Evolutionary conservation across 352 stramenopile genomes (phyloP).

Genomic region (Phytopythium vexans): DNA sequence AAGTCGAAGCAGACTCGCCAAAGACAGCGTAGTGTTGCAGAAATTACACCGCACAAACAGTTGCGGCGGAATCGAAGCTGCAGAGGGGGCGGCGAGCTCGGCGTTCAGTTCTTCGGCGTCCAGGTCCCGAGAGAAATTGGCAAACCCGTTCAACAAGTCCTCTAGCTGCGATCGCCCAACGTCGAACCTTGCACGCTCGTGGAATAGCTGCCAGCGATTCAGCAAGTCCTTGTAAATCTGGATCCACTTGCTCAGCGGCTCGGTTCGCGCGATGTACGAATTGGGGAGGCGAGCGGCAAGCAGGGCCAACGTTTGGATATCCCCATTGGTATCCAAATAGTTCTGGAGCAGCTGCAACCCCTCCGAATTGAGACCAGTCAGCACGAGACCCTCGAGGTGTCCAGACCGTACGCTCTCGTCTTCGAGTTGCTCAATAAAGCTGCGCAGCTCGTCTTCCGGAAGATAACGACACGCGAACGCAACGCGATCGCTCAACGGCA

Average conservation of each 20-base stretch:
- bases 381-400: constrained; percentile 88
- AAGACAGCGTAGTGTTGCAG: constrained; percentile 88
- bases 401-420: constrained; percentile 79
- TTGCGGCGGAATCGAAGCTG: constrained; percentile 72
- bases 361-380: constrained; percentile 82
- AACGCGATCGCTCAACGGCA: constrained; percentile 88
- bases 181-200: constrained; percentile 91
- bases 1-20: constrained; percentile 84
- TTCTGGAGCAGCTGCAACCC: constrained; percentile 88
- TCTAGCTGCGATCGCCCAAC: constrained; percentile 89
- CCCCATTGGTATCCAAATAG: constrained; percentile 87
- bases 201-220: constrained; percentile 94
- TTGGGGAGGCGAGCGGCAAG: constrained; percentile 66
- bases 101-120: constrained; percentile 44
- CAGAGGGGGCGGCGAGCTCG: constrained; percentile 39
- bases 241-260: constrained; percentile 84
- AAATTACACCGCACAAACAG: constrained; percentile 95
- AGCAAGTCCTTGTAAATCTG: constrained; percentile 90
- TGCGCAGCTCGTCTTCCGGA: constrained; percentile 70
- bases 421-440: constrained; percentile 78
- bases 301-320: constrained; percentile 92
- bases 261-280: constrained; percentile 50
- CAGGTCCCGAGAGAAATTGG: constrained; percentile 46
- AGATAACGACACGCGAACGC: constrained; percentile 92
- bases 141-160: constrained; percentile 77